Percentiles rank a stretch among this genome's conserved stretches.
These are phyloP conservation scores for Cutaneotrichosporon dermatis DNA, from an alignment of 1,284 basidiomycete species.

Conservation along the genomic window DNA sequence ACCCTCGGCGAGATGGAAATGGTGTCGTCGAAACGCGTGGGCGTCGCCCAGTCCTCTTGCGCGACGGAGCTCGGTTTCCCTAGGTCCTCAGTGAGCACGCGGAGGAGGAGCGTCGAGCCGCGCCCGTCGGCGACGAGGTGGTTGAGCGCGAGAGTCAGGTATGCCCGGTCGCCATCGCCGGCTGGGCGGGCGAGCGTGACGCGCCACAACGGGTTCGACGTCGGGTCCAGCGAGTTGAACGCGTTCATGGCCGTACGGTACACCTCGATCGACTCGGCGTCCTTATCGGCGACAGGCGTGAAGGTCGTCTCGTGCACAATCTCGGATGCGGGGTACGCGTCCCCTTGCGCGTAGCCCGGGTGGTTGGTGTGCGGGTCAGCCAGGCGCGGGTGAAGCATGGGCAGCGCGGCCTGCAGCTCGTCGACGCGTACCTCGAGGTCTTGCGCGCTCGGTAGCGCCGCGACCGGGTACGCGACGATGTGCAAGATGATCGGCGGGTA, in stretches of 20 bases:
- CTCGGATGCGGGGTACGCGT: neutral
- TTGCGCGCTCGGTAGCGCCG: conserved; percentile 11
- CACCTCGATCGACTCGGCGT: neutral
- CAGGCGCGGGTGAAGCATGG: conserved; percentile 24
- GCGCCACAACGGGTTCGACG: conserved; percentile 7
- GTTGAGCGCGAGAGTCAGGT: conserved; percentile 8
- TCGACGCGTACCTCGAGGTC: conserved; percentile 24
- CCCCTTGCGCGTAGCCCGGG: conserved; percentile 9
- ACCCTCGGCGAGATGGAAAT: conserved; percentile 23
- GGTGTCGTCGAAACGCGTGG: conserved; percentile 26
- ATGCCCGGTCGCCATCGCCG: conserved; percentile 25
- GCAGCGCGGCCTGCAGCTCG: conserved; percentile 31
- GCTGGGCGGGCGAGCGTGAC: neutral
- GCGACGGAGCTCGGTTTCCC: neutral
- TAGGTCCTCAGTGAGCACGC: conserved; percentile 5
- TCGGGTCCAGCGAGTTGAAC: neutral
- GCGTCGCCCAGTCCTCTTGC: neutral
- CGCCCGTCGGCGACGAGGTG: conserved; percentile 13
- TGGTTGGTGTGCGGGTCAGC: conserved; percentile 11
- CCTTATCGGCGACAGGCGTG: neutral
- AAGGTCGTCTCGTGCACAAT: conserved; percentile 3
- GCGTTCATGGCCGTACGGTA: neutral
- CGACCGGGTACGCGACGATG: conserved; percentile 22
- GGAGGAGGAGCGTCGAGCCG: conserved; percentile 2
- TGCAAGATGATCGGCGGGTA: conserved; percentile 23